Base-by-base conservation (phyloP, 306 rosid species). In the Trichosanthes cucumerina region DNA sequence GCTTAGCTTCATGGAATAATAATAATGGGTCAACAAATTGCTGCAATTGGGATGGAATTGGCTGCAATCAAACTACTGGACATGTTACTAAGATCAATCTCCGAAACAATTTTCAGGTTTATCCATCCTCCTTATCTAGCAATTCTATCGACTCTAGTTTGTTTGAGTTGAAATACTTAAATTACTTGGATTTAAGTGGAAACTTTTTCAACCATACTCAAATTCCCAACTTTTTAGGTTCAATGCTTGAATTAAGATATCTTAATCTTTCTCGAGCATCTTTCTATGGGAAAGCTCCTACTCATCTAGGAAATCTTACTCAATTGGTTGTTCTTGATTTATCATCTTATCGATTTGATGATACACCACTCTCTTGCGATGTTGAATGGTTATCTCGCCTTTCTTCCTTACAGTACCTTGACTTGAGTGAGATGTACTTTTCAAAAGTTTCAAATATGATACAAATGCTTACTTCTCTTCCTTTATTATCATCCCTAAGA, bases 341-440 rank as follows among this genome's bases (percentile, higher is more conserved):
- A 44, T 33, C 71, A n/a, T n/a, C n/a, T n/a, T n/a, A n/a, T n/a
- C n/a, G n/a, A n/a, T n/a, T n/a, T n/a, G n/a, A n/a, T n/a, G n/a
- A n/a, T n/a, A n/a, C n/a, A n/a, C n/a, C n/a, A n/a, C n/a, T n/a
- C n/a, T n/a, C n/a, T n/a, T n/a, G n/a, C n/a, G n/a, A n/a, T 6
- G 21, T 79, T 8, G 1, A 63, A n/a, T 86, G 89, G 87, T 2
- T 83, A 46, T 76, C 86, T 34, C 38, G 47, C 4, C 83, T 86
- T 71, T 23, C 76, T 39, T 70, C 69, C 7, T 58, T 86, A 2
- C 36, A 52, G 0, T 1, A 33, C 36, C 81, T 86, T 57, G 79
- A 57, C 76, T 57, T 82, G 81, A 59, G 62, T 43, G 26, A n/a
- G 19, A 79, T 83, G 36, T 11, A 58, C 74, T 77, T 86, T 19